Evolutionary conservation across 306 rosid species (phyloP).

Genomic region (Vachellia collinsii): DNA sequence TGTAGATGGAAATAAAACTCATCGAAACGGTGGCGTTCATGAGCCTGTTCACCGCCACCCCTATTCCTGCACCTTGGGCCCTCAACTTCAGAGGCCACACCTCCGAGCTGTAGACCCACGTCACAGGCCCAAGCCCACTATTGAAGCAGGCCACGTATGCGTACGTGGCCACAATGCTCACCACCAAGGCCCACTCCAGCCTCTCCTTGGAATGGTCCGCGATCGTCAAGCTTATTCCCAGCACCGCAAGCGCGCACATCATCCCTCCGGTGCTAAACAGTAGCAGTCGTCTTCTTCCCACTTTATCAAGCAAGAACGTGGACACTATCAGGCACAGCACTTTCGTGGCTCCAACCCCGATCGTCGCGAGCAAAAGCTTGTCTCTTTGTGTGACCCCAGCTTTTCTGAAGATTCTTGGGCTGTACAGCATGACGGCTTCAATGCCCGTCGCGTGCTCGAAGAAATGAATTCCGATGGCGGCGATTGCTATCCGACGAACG

Average conservation of each 20-base stretch:
- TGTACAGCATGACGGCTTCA: slow-evolving; percentile 71
- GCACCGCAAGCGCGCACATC: slow-evolving; percentile 37
- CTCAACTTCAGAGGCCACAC: slow-evolving; percentile 74
- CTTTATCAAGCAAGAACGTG: slow-evolving; percentile 57
- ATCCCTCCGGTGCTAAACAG: slow-evolving; percentile 61
- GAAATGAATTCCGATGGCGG: slow-evolving; percentile 75
- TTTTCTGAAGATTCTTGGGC: slow-evolving; percentile 78
- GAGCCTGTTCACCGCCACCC: slow-evolving; percentile 76
- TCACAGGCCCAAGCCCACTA: slow-evolving; percentile 73
- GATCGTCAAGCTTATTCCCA: slow-evolving; percentile 71
- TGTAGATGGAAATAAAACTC: slow-evolving; percentile 64
- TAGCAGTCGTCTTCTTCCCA: slow-evolving; percentile 62
- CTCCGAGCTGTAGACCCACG: slow-evolving; percentile 85
- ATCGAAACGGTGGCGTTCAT: slow-evolving; percentile 71
- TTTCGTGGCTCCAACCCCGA: slow-evolving; percentile 72
- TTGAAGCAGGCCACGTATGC: slow-evolving; percentile 63
- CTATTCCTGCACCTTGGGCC: slow-evolving; percentile 68
- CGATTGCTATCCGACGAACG: slow-evolving; percentile 64
- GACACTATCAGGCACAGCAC: slow-evolving; percentile 47
- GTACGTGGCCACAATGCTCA: slow-evolving; percentile 58
- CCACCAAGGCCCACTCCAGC: slow-evolving; percentile 56
- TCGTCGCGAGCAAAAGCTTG: slow-evolving; percentile 64
- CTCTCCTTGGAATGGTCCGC: slow-evolving; percentile 36
- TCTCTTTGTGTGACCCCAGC: slow-evolving; percentile 66
- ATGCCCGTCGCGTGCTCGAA: slow-evolving; percentile 80